Percentiles rank a stretch among this genome's conserved stretches.
Conservation (phyloP, 805 yeast genomes). For the Metschnikowia colocasiae region DNA sequence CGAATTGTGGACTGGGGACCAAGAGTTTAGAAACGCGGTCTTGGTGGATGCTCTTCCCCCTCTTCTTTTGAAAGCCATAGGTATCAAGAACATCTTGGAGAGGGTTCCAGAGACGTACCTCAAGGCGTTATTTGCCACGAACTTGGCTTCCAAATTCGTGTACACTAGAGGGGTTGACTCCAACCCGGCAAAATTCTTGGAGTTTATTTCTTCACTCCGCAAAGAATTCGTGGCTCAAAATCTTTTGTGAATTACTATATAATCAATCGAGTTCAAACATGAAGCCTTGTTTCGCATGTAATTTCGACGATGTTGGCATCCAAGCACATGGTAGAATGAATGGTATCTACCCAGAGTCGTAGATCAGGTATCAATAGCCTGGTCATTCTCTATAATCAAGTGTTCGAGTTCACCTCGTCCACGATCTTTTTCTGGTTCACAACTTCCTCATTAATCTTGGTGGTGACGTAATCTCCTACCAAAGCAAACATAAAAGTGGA, state of each 20-base stretch:
- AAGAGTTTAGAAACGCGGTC: constrained; percentile 69
- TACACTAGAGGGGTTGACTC: constrained; percentile 77
- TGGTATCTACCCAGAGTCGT: too few species aligned
- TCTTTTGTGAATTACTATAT: constrained; percentile 22
- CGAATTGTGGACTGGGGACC: constrained; percentile 82
- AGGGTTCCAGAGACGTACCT: constrained; percentile 87
- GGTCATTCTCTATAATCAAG: background rate
- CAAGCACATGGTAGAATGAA: too few species aligned
- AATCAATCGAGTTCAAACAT: background rate
- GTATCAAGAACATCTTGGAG: constrained; percentile 61
- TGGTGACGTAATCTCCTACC: constrained; percentile 38
- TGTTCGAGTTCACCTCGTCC: constrained; percentile 18
- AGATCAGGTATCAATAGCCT: too few species aligned
- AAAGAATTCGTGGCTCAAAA: constrained; percentile 37
- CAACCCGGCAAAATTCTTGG: constrained; percentile 74
- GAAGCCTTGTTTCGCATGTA: background rate
- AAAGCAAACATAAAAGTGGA: constrained; percentile 40
- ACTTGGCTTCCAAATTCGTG: constrained; percentile 79
- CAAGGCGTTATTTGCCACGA: constrained; percentile 84
- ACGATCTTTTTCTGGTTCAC: constrained; percentile 30
- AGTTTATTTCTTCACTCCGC: constrained; percentile 58
- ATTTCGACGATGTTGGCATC: too few species aligned
- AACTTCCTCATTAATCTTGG: constrained; percentile 35
- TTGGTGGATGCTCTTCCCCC: constrained; percentile 75
- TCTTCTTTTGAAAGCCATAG: constrained; percentile 61